Percentiles rank a stretch among this genome's conserved stretches.
phyloP scores from a whole-genome alignment of 108 stramenopile species.

The Aurantiochytrium sp. region DNA sequence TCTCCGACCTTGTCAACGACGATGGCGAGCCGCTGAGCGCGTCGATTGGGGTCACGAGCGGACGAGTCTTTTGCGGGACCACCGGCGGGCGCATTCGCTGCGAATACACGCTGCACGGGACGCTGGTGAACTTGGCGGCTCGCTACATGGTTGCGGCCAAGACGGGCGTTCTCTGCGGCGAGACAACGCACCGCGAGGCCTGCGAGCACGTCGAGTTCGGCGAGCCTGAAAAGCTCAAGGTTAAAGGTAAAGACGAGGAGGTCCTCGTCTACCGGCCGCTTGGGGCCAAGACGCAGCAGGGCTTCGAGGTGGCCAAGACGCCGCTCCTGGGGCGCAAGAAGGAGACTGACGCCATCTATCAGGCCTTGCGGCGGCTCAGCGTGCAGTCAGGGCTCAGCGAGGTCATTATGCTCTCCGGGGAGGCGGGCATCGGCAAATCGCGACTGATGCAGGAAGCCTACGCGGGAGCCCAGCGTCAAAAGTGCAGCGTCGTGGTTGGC shows the following conservation, averaged over 20 bases:
- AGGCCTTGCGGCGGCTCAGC: neutral
- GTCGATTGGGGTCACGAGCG: slow-evolving; percentile 17
- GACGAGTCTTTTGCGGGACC: slow-evolving; percentile 1
- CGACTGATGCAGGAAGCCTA: neutral
- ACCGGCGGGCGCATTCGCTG: neutral
- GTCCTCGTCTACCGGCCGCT: slow-evolving; percentile 11
- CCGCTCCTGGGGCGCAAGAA: neutral
- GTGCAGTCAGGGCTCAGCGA: neutral
- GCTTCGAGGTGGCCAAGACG: neutral
- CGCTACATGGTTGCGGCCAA: slow-evolving; percentile 30
- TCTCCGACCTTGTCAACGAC: neutral
- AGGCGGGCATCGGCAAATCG: slow-evolving; percentile 27
- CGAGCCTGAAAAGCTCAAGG: neutral
- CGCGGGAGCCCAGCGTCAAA: neutral
- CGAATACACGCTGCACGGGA: slow-evolving; percentile 29
- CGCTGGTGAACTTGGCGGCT: slow-evolving; percentile 19
- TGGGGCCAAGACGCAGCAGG: neutral
- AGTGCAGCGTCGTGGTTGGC: neutral
- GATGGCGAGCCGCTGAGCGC: neutral
- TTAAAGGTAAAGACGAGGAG: slow-evolving; percentile 17
- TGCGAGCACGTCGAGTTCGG: neutral
- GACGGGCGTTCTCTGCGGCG: neutral
- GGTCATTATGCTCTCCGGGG: neutral
- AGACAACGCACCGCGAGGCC: neutral
- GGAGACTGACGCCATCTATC: neutral